Evolutionary conservation across 139 green algal genomes (phyloP), one percentile per base, ranked within the genome.

Genomic region (Trebouxia sp.): DNA sequence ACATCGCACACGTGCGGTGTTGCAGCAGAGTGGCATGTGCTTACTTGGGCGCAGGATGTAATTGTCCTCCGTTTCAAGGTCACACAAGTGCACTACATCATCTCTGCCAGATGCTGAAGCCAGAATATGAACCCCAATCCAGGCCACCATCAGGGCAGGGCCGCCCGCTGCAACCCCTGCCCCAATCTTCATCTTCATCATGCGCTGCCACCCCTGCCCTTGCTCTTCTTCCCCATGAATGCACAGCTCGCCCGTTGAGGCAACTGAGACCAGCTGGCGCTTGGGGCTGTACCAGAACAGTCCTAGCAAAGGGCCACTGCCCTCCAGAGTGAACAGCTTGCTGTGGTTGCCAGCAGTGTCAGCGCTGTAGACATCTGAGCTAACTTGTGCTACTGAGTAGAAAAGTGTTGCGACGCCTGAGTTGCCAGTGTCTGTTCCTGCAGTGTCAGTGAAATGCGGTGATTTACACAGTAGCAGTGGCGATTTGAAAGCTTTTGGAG

Each of bases 61-160:
- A 77, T 92, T 94, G 83, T 92, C 90, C 75, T 94, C 89, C 17
- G 84, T 89, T 43, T 92, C 86, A 17, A 94, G 85, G 67, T 94
- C 86, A 80, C 90, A 88, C 83, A 94, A 81, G 38, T 86, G 82
- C 6, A 94, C 85, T 15, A 88, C 65, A 17, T 42, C 75, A 75
- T 92, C 88, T 38, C 80, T 85, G 24, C 88, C 83, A 37, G 70
- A 80, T 15, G 82, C 87, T 1, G 80, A 85, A 0, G 88, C 88
- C 35, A 94, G 87, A 7, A 84, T 90, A 79, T 94, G 87, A 3
- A 83, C 70, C 1, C 78, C 86, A 5, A 84, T 87, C 88, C 88
- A 92, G 37, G 75, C 84, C 5, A 91, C 85, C 42, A 77, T 56
- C 9, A 77, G 69, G 41, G 69, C 69, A 56, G 69, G 41, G 26